Percentiles rank a stretch among this genome's conserved stretches.
phyloP scores from a whole-genome alignment of 139 green algal genomes.

The Marvania coccoides region DNA sequence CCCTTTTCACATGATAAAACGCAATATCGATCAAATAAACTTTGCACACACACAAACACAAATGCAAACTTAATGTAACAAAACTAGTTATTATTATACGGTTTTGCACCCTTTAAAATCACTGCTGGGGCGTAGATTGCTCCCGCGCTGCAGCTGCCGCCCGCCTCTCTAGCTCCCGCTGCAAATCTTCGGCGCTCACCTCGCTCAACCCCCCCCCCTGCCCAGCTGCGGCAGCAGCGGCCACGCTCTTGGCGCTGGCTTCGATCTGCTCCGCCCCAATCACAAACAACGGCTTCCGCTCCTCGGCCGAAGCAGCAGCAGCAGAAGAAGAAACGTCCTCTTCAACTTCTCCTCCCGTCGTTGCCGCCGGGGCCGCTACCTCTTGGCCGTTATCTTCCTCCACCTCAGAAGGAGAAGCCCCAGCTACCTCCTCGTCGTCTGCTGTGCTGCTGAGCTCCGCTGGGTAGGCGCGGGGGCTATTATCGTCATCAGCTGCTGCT shows the following conservation, averaged over 20 bases:
- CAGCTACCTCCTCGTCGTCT: neutral
- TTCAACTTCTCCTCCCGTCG: neutral
- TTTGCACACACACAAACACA: neutral
- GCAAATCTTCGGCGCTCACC: neutral
- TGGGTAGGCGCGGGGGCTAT: too few relatives aligned
- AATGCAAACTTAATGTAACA: too few relatives aligned
- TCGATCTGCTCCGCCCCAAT: conserved; percentile 21
- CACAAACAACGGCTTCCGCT: conserved; percentile 26
- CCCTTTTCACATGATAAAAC: too few relatives aligned
- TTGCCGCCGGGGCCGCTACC: neutral
- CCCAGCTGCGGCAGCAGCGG: neutral
- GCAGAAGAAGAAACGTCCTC: neutral
- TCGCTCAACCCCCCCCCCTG: neutral
- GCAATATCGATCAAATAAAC: neutral
- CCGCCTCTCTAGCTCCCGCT: neutral
- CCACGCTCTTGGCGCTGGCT: conserved; percentile 6
- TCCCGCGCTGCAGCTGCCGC: neutral
- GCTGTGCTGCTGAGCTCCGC: too few relatives aligned
- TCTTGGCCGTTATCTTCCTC: conserved; percentile 3
- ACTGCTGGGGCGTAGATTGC: too few relatives aligned
- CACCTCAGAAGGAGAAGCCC: neutral
- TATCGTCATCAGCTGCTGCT: too few relatives aligned
- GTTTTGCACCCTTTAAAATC: too few relatives aligned
- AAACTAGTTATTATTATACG: too few relatives aligned
- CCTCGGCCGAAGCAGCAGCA: neutral